phyloP scores from a whole-genome alignment of 371 early-diverging fungal genomes.

The Mortierella sp. region DNA sequence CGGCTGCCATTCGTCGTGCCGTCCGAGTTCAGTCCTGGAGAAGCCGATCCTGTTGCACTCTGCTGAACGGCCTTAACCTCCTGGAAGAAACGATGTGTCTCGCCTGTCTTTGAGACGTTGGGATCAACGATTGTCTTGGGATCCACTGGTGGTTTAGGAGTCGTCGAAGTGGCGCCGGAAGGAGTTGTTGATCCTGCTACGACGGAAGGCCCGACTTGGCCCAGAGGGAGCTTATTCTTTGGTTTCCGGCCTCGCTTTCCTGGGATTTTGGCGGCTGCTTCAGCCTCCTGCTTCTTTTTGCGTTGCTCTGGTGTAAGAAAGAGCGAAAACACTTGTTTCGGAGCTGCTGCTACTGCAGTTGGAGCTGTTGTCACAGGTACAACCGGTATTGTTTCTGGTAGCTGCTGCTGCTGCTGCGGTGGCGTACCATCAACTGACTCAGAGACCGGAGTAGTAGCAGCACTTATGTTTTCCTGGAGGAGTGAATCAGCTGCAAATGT shows the following conservation, averaged over 20 bases:
- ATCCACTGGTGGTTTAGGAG: constrained; percentile 13
- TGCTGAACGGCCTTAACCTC: constrained; percentile 36
- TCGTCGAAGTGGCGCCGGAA: background rate
- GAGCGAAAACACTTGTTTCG: constrained; percentile 49
- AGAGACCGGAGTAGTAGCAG: background rate
- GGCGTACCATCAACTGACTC: background rate
- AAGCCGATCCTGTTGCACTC: constrained; percentile 10
- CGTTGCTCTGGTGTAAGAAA: constrained; percentile 53
- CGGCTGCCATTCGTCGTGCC: background rate
- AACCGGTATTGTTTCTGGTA: background rate
- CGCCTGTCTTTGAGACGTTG: constrained; percentile 53
- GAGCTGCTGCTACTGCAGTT: background rate
- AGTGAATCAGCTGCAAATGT: background rate
- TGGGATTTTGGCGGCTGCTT: constrained; percentile 5
- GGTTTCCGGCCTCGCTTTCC: constrained; percentile 38
- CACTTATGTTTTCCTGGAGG: background rate
- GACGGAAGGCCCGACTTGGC: background rate
- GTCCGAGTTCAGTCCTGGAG: background rate
- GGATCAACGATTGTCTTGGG: constrained; percentile 37
- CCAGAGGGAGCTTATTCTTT: constrained; percentile 16
- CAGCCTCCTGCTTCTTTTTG: constrained; percentile 38
- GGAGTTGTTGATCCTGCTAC: background rate
- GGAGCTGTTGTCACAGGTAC: background rate
- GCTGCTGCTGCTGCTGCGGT: background rate
- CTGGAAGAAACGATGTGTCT: constrained; percentile 53